These are phyloP conservation scores for Penicillium sclerotigenum DNA, from an alignment of 2,329 filamentous ascomycete species.

Conservation along the genomic window DNA sequence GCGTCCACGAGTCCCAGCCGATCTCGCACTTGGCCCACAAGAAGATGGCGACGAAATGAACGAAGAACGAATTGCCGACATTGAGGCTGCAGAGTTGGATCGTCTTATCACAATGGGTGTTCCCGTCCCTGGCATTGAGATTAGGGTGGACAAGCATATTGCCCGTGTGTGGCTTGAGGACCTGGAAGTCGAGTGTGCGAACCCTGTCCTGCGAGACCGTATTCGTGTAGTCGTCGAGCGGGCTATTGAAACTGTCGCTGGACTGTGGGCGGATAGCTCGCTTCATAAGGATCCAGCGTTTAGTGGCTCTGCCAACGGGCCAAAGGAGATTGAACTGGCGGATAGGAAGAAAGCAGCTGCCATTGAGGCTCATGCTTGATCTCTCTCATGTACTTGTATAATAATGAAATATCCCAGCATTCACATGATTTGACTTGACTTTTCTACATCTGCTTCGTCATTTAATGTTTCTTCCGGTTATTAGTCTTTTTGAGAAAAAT, in stretches of 20 bases:
- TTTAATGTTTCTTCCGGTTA: background rate
- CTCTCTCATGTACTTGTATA: constrained; percentile 1
- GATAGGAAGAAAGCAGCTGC: constrained; percentile 22
- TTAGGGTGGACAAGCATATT: constrained; percentile 81
- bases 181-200: constrained; percentile 81
- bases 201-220: constrained; percentile 74
- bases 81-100: constrained; percentile 67
- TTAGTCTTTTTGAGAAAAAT: background rate
- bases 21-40: constrained; percentile 17
- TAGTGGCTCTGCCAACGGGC: constrained; percentile 24
- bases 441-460: background rate
- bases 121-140: constrained; percentile 81
- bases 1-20: constrained; percentile 50
- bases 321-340: constrained; percentile 15
- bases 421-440: background rate
- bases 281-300: constrained; percentile 19
- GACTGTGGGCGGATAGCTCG: constrained; percentile 51
- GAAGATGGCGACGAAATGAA: constrained; percentile 34
- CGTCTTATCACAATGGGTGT: constrained; percentile 80
- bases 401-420: background rate
- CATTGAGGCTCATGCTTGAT: constrained; percentile 27
- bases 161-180: constrained; percentile 91
- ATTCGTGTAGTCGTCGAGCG: constrained; percentile 87
- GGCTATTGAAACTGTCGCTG: constrained; percentile 80
- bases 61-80: constrained; percentile 50